Conservation (phyloP, 1,284 basidiomycete genomes). For the Naganishia sp. region DNA sequence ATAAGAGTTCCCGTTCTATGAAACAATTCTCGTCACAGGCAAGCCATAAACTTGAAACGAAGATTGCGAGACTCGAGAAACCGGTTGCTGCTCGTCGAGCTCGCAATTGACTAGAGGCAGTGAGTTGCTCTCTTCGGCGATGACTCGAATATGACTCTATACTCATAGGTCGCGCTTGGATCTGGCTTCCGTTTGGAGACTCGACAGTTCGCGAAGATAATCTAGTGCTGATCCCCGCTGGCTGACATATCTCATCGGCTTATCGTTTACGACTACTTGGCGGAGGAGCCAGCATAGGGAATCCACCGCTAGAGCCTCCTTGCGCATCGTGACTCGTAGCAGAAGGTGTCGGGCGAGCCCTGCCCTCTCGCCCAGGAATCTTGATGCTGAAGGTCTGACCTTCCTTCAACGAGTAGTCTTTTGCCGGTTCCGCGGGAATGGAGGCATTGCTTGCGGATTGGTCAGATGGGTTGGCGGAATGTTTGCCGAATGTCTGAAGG, state of each 20-base stretch:
- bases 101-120: too few relatives aligned
- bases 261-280: constrained; percentile 32
- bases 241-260: not conserved
- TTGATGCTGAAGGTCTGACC: constrained; percentile 93
- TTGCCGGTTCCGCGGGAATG: constrained; percentile 72
- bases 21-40: too few relatives aligned
- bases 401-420: constrained; percentile 93
- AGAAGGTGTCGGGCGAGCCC: constrained; percentile 31
- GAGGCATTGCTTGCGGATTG: constrained; percentile 56
- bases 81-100: too few relatives aligned
- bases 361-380: constrained; percentile 67
- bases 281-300: constrained; percentile 35
- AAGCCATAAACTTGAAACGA: too few relatives aligned
- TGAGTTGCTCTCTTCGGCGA: too few relatives aligned
- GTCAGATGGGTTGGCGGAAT: constrained; percentile 41
- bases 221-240: not conserved
- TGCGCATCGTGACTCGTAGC: not conserved
- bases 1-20: too few relatives aligned
- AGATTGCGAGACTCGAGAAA: too few relatives aligned
- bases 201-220: too few relatives aligned
- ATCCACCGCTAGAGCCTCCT: constrained; percentile 18
- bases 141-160: too few relatives aligned
- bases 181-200: too few relatives aligned
- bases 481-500: constrained; percentile 94
- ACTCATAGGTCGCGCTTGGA: too few relatives aligned